Evolutionary conservation across 371 early-diverging fungal species (phyloP).

Genomic region (Sanchytrium tribonematis): DNA sequence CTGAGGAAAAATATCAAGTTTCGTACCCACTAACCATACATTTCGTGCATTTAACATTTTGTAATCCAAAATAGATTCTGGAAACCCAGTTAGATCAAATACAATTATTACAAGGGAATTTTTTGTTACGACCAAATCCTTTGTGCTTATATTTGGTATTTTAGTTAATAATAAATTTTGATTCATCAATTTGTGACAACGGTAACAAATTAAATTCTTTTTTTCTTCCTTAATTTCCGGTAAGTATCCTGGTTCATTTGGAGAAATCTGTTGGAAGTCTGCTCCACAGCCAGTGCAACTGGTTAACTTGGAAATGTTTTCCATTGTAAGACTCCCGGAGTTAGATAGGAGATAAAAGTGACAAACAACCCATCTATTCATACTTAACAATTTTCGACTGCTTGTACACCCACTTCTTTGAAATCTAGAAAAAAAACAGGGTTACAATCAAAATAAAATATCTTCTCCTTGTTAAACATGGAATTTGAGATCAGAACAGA

Average conservation of each 20-base stretch:
- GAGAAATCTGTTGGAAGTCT: not conserved
- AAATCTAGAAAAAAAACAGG: too few species aligned
- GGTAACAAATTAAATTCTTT: not conserved
- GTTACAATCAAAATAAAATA: too few species aligned
- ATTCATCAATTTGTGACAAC: not conserved
- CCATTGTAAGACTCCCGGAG: too few species aligned
- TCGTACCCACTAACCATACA: not conserved
- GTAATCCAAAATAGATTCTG: not conserved
- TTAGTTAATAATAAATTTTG: not conserved
- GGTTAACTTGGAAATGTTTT: not conserved
- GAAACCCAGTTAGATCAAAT: not conserved
- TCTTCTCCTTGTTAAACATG: too few species aligned
- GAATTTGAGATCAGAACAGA: not conserved
- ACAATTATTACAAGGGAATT: not conserved
- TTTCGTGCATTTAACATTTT: not conserved
- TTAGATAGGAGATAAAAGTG: too few species aligned
- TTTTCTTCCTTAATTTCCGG: not conserved
- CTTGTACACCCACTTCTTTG: too few species aligned
- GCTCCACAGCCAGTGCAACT: not conserved
- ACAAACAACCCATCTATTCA: too few species aligned
- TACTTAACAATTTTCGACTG: too few species aligned
- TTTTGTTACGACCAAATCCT: not conserved
- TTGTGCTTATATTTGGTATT: not conserved
- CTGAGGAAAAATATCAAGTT: not conserved
- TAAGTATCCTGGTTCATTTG: not conserved